Evolutionary conservation across 2,329 filamentous ascomycete species (phyloP).

Genomic region (Cladosporium oxysporum): DNA sequence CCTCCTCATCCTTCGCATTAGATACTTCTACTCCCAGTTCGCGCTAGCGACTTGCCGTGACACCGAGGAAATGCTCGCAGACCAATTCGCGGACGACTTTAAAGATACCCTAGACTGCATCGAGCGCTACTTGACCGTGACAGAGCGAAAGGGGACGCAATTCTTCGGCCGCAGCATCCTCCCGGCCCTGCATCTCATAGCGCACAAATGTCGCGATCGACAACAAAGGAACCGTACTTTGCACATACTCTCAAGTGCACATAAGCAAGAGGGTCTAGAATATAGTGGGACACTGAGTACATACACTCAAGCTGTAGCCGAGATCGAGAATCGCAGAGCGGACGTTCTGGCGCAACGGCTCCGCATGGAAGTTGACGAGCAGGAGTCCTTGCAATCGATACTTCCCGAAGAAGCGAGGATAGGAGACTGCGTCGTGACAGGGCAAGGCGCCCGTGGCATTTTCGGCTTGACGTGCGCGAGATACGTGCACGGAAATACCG

Average conservation of each 20-base stretch:
- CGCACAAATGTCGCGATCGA: not conserved
- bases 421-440: not conserved
- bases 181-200: not conserved
- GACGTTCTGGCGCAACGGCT: not conserved
- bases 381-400: not conserved
- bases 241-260: not conserved
- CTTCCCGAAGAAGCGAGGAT: not conserved
- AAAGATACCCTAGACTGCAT: not conserved
- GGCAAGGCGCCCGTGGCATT: not conserved
- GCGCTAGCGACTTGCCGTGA: not conserved
- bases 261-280: not conserved
- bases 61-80: not conserved
- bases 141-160: not conserved
- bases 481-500: not conserved
- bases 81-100: not conserved
- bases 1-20: not conserved
- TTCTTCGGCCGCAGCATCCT: not conserved
- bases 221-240: not conserved
- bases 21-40: not conserved
- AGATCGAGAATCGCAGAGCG: not conserved
- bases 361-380: not conserved
- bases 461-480: not conserved
- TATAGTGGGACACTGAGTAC: not conserved
- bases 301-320: not conserved
- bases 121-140: not conserved